A percentile compares a stretch with the other conserved stretches of the same genome.
Conservation (phyloP, 2,329 filamentous ascomycete genomes). For the Nakataea oryzae region DNA sequence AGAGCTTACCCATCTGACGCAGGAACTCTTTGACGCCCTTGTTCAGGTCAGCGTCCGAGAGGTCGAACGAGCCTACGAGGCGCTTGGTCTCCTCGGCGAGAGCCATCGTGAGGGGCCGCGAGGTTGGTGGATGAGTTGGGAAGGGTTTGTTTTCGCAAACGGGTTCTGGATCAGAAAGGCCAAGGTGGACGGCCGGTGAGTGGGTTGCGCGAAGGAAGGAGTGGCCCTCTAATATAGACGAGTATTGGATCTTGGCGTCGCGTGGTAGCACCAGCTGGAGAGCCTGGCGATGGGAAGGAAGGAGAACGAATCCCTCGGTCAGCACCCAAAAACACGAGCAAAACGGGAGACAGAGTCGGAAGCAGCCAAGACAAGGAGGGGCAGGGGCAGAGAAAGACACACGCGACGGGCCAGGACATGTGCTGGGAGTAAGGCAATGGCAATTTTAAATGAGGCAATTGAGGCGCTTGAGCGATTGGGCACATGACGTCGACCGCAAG, state of each 20-base stretch:
- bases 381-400: not conserved
- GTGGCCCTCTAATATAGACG: conserved; percentile 18
- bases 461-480: not conserved
- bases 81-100: conserved; percentile 63
- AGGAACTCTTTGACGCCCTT: conserved; percentile 78
- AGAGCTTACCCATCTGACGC: conserved; percentile 60
- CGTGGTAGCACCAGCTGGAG: conserved; percentile 36
- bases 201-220: conserved; percentile 22
- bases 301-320: not conserved
- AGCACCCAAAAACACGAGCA: not conserved
- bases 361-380: not conserved
- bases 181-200: conserved; percentile 29
- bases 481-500: not conserved
- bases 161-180: conserved; percentile 25
- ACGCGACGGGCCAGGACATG: not conserved
- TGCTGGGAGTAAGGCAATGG: not conserved
- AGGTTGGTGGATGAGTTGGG: conserved; percentile 40
- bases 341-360: too few relatives aligned
- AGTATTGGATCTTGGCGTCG: conserved; percentile 34
- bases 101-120: conserved; percentile 48
- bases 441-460: not conserved
- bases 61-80: conserved; percentile 79
- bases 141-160: conserved; percentile 49
- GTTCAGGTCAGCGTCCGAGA: conserved; percentile 67
- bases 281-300: conserved; percentile 5